phyloP scores from a whole-genome alignment of 1,139 yeast species.

The Hemisphaericaspora xylanilytica region DNA sequence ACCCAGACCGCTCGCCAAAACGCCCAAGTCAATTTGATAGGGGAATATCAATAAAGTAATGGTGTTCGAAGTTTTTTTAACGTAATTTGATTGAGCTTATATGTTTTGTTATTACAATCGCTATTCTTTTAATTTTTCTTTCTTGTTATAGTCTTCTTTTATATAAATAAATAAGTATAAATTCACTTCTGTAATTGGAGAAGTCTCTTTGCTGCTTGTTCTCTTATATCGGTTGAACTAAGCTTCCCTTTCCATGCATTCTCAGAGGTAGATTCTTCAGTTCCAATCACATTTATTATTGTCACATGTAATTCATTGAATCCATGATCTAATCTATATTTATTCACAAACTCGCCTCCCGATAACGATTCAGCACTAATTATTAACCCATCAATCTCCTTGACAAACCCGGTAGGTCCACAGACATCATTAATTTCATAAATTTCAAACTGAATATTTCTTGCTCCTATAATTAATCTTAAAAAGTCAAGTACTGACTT shows the following conservation, averaged over 20 bases:
- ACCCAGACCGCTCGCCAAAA: constrained; percentile 68
- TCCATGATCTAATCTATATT: constrained; percentile 54
- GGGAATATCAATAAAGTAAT: constrained; percentile 52
- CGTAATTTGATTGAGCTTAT: constrained; percentile 1
- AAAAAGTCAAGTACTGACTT: constrained; percentile 49
- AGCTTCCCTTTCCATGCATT: constrained; percentile 64
- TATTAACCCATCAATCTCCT: constrained; percentile 73
- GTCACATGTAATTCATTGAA: constrained; percentile 54
- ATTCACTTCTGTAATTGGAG: constrained; percentile 4
- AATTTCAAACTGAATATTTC: constrained; percentile 33
- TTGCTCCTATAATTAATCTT: constrained; percentile 34
- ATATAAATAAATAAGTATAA: neutral
- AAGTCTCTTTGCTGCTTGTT: constrained; percentile 15
- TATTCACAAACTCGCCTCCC: constrained; percentile 76
- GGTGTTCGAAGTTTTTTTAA: neutral
- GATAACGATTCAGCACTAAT: constrained; percentile 74
- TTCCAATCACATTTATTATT: constrained; percentile 69
- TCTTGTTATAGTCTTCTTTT: neutral
- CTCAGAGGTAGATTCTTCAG: constrained; percentile 45
- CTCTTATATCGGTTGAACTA: constrained; percentile 68
- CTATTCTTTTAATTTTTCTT: constrained; percentile 5
- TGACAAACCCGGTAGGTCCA: constrained; percentile 88
- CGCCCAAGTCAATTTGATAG: constrained; percentile 51
- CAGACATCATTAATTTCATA: constrained; percentile 78
- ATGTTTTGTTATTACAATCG: constrained; percentile 1